A percentile compares a stretch with the other conserved stretches of the same genome.
Conservation (phyloP, 2,329 filamentous ascomycete genomes). For the Aspergillus hortae region DNA sequence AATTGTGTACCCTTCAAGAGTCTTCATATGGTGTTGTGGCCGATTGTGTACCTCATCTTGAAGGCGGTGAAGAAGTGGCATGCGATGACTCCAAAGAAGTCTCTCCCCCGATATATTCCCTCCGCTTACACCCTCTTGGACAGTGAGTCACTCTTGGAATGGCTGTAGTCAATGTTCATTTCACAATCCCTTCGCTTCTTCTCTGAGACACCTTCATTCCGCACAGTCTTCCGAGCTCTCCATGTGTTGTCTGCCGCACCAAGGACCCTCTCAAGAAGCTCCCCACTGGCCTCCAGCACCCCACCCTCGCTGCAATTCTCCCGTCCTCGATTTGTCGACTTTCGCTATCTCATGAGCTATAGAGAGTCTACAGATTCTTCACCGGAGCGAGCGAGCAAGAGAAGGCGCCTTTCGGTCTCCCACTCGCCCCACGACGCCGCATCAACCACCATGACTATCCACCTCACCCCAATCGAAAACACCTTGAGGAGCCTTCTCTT, state of each 20-base stretch:
- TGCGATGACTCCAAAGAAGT: not conserved
- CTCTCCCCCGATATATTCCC: not conserved
- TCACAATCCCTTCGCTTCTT: slow-evolving; percentile 13
- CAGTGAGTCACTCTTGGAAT: slow-evolving; percentile 4
- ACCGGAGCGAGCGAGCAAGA: slow-evolving; percentile 27
- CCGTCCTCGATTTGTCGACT: not conserved
- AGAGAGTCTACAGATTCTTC: slow-evolving; percentile 14
- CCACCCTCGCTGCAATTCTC: not conserved
- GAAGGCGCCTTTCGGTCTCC: slow-evolving; percentile 30
- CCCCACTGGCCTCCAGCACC: slow-evolving; percentile 1
- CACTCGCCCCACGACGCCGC: slow-evolving; percentile 10
- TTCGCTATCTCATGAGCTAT: slow-evolving; percentile 25
- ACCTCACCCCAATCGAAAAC: slow-evolving; percentile 66
- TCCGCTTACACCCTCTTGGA: not conserved
- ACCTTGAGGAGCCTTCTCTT: slow-evolving; percentile 73
- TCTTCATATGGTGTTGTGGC: too few relatives aligned
- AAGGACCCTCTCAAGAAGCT: not conserved
- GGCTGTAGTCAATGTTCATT: slow-evolving; percentile 20
- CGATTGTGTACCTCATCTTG: not conserved
- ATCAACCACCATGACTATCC: slow-evolving; percentile 40
- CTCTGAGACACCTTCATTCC: slow-evolving; percentile 13
- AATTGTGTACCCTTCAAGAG: too few relatives aligned
- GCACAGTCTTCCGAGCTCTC: slow-evolving; percentile 12
- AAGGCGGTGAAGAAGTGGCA: not conserved
- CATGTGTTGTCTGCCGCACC: slow-evolving; percentile 9